A percentile compares a stretch with the other conserved stretches of the same genome.
Evolutionary conservation across 768 basidiomycete genomes (phyloP).

Genomic region (Goffeauzyma gilvescens): DNA sequence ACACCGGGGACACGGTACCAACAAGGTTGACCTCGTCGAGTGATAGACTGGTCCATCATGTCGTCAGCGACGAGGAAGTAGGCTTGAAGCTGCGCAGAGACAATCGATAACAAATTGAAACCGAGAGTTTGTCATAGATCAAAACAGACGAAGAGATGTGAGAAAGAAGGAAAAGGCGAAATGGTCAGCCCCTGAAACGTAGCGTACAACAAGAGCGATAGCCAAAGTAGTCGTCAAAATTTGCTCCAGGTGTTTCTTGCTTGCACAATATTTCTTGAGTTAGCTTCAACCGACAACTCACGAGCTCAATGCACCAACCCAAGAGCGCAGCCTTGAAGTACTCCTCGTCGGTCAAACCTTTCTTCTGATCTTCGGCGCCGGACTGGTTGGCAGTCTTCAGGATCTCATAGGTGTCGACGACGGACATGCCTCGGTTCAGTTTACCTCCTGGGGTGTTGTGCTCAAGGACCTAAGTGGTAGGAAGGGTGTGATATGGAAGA

Average conservation of each 20-base stretch:
- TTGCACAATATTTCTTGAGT: not conserved
- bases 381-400: conserved; percentile 59
- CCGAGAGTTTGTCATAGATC: too few species aligned
- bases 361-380: too few species aligned
- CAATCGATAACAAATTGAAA: not conserved
- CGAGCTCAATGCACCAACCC: conserved; percentile 91
- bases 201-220: too few species aligned
- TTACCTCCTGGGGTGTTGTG: conserved; percentile 92
- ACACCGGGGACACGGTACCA: conserved; percentile 60
- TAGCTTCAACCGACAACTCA: too few species aligned
- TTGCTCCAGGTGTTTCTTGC: not conserved
- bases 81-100: conserved; percentile 57
- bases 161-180: too few species aligned
- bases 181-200: too few species aligned
- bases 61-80: conserved; percentile 95
- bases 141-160: too few species aligned
- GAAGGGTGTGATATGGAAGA: too few species aligned
- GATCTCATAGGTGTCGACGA: conserved; percentile 81
- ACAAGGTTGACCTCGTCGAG: conserved; percentile 82
- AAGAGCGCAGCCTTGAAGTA: conserved; percentile 73
- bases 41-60: conserved; percentile 90
- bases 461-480: conserved; percentile 38
- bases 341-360: conserved; percentile 51
- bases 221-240: too few species aligned
- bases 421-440: conserved; percentile 88